phyloP scores from a whole-genome alignment of 352 stramenopile species.

The Phytophthora kernoviae region DNA sequence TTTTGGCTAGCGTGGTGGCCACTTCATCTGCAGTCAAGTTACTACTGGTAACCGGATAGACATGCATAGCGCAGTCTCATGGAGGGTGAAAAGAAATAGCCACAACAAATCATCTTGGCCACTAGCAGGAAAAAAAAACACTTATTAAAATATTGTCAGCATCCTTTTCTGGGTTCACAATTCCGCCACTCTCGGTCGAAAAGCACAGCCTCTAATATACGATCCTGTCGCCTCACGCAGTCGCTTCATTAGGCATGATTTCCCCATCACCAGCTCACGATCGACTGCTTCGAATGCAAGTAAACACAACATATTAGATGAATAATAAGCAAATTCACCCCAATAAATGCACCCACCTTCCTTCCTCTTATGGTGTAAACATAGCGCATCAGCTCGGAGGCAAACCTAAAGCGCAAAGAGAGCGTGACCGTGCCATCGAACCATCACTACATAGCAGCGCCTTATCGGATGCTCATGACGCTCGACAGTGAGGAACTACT shows the following conservation, averaged over 20 bases:
- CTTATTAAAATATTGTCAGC: conserved; percentile 36
- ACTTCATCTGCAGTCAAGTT: no score
- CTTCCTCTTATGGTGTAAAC: conserved; percentile 3
- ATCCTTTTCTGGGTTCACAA: conserved; percentile 21
- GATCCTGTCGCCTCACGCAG: conserved; percentile 17
- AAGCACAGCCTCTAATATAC: conserved; percentile 22
- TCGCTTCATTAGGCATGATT: conserved; percentile 18
- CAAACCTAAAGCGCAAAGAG: conserved; percentile 13
- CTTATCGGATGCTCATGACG: conserved; percentile 86
- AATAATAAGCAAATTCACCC: conserved; percentile 5
- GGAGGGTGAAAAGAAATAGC: background rate
- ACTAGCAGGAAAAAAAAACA: conserved; percentile 18
- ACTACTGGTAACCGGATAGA: no score
- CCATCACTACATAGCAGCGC: background rate
- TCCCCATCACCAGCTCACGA: conserved; percentile 12
- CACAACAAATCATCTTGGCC: background rate
- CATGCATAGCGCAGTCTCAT: no score
- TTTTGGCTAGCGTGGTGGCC: no score
- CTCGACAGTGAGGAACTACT: conserved; percentile 72
- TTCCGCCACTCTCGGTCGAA: conserved; percentile 15
- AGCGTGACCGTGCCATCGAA: conserved; percentile 11
- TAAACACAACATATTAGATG: conserved; percentile 9
- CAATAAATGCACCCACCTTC: conserved; percentile 6
- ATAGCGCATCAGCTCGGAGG: conserved; percentile 8
- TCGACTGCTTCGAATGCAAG: conserved; percentile 9